phyloP scores from a whole-genome alignment of 805 yeast genomes.

The Cyberlindnera veronae region DNA sequence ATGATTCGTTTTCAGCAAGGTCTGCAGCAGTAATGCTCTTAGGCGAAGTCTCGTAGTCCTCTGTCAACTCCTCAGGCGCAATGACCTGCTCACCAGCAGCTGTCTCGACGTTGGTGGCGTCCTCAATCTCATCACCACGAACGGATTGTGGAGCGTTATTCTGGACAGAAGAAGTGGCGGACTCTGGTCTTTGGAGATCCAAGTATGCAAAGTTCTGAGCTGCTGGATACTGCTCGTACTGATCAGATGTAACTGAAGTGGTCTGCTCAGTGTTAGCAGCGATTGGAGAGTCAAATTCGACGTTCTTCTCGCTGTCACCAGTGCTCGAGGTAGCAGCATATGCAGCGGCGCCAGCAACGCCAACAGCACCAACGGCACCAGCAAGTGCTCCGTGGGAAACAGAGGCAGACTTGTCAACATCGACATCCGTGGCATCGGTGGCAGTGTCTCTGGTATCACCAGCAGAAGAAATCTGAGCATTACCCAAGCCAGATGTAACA shows the following conservation, averaged over 20 bases:
- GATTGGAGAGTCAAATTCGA: slow-evolving; percentile 23
- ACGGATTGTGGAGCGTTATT: slow-evolving; percentile 91
- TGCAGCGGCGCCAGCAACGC: slow-evolving; percentile 25
- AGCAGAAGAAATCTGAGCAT: slow-evolving; percentile 12
- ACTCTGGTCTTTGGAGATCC: slow-evolving; percentile 58
- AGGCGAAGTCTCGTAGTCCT: too few species aligned
- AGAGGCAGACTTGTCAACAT: slow-evolving; percentile 24
- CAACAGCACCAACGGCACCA: slow-evolving; percentile 30
- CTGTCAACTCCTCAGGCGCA: slow-evolving; percentile 31
- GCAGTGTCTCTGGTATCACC: slow-evolving; percentile 7
- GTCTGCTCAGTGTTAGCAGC: slow-evolving; percentile 26
- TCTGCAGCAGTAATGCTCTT: too few species aligned
- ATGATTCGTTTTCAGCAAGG: slow-evolving; percentile 20
- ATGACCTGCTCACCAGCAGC: slow-evolving; percentile 28
- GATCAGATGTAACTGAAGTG: slow-evolving; percentile 26
- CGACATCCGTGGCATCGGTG: slow-evolving; percentile 6
- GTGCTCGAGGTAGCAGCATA: slow-evolving; percentile 23
- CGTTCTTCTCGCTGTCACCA: slow-evolving; percentile 32
- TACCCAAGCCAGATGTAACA: slow-evolving; percentile 23
- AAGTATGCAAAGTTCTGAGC: slow-evolving; percentile 17
- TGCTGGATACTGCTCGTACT: slow-evolving; percentile 22
- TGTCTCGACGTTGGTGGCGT: slow-evolving; percentile 23
- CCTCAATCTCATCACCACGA: slow-evolving; percentile 58
- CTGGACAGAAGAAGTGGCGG: slow-evolving; percentile 85
- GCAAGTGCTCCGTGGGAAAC: slow-evolving; percentile 27